Percentiles rank a stretch among this genome's conserved stretches.
These are phyloP conservation scores for Fusarium luffae DNA, from an alignment of 2,329 filamentous ascomycete genomes.

Conservation along the genomic window DNA sequence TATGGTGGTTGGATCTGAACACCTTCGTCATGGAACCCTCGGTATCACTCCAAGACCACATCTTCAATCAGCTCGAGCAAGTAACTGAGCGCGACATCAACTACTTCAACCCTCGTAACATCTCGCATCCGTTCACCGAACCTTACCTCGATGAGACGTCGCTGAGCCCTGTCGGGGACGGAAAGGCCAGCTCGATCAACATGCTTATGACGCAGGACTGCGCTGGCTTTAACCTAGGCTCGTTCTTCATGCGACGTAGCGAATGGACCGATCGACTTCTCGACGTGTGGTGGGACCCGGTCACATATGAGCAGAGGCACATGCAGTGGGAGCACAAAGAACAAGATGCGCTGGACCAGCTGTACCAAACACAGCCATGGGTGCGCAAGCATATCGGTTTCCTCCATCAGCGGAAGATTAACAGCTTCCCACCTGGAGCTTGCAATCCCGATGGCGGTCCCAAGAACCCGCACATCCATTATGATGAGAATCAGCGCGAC, in stretches of 20 bases:
- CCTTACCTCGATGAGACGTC: constrained; percentile 81
- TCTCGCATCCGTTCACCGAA: constrained; percentile 81
- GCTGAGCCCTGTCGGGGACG: constrained; percentile 80
- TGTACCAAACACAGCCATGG: constrained; percentile 94
- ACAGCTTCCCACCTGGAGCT: constrained; percentile 91
- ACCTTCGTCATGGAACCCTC: constrained; percentile 98
- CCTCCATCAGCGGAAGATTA: constrained; percentile 89
- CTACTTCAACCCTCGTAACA: constrained; percentile 93
- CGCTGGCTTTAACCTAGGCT: constrained; percentile 94
- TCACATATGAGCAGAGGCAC: constrained; percentile 96
- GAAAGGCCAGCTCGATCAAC: constrained; percentile 81
- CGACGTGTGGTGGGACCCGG: constrained; percentile 98
- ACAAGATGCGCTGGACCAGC: constrained; percentile 91
- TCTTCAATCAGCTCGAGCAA: constrained; percentile 82
- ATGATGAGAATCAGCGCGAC: constrained; percentile 84
- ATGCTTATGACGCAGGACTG: constrained; percentile 93
- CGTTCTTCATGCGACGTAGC: constrained; percentile 89
- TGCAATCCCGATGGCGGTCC: constrained; percentile 76
- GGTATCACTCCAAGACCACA: constrained; percentile 87
- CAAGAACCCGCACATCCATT: constrained; percentile 83
- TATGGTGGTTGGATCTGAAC: constrained; percentile 99
- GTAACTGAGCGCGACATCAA: constrained; percentile 96
- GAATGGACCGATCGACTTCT: constrained; percentile 91
- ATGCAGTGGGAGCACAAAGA: constrained; percentile 99
- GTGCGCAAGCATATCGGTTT: constrained; percentile 89